Conservation (phyloP, 192 early-diverging fungal species). For the Chytriomyces hyalinus region DNA sequence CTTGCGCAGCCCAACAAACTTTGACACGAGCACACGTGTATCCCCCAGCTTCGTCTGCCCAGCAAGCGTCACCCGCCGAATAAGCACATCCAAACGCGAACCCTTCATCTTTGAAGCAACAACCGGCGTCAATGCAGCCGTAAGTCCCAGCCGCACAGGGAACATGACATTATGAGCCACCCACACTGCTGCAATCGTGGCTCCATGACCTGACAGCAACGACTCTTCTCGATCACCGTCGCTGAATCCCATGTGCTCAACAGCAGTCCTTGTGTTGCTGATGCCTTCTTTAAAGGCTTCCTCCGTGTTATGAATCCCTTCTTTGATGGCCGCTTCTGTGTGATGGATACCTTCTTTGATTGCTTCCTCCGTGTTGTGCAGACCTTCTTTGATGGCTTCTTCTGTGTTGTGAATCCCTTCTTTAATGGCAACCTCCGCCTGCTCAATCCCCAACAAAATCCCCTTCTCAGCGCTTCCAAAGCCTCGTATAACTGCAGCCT, state of each 20-base stretch:
- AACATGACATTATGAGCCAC: conserved; percentile 43
- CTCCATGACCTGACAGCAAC: conserved; percentile 9
- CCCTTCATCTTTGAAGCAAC: conserved; percentile 30
- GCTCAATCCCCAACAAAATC: conserved; percentile 17
- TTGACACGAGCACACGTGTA: too few relatives aligned
- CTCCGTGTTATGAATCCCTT: neutral
- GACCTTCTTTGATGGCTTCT: neutral
- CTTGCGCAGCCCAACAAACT: too few relatives aligned
- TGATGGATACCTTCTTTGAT: neutral
- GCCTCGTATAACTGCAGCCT: neutral
- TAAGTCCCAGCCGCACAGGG: conserved; percentile 42
- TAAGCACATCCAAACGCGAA: neutral
- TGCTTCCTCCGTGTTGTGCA: neutral
- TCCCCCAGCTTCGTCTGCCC: neutral
- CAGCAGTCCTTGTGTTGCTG: neutral
- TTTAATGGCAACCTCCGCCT: neutral
- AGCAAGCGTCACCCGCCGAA: neutral
- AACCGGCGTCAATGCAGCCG: conserved; percentile 41
- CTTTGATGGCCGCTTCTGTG: neutral
- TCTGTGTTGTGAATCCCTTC: neutral
- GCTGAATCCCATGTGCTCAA: too few relatives aligned
- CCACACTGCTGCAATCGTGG: conserved; percentile 34
- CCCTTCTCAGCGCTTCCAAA: neutral
- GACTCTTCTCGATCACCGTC: neutral
- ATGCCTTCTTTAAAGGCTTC: neutral